phyloP scores from a whole-genome alignment of 768 basidiomycete species.

The Leccinum subtestaceum region DNA sequence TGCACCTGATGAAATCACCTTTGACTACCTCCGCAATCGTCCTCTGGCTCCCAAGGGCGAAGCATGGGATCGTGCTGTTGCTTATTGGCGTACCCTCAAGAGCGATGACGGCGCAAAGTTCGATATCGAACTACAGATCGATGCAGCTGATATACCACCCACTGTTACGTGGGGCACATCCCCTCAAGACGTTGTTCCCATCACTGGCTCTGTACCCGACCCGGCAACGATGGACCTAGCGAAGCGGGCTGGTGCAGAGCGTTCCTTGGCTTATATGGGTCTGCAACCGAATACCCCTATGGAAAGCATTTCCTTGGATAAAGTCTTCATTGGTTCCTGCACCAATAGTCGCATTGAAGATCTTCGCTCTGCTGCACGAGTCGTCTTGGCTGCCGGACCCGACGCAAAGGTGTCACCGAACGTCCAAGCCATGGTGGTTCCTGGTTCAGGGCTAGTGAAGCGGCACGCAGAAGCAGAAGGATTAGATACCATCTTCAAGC shows the following conservation, averaged over 20 bases:
- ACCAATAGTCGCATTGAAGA: conserved; percentile 95
- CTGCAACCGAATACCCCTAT: conserved; percentile 74
- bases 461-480: conserved; percentile 90
- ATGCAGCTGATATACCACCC: conserved; percentile 82
- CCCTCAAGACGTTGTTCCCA: conserved; percentile 83
- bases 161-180: conserved; percentile 94
- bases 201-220: conserved; percentile 78
- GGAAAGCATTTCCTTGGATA: conserved; percentile 79
- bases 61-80: conserved; percentile 79
- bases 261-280: conserved; percentile 85
- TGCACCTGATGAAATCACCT: conserved; percentile 85
- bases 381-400: conserved; percentile 71
- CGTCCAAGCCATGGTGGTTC: conserved; percentile 88
- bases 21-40: conserved; percentile 76
- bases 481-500: conserved; percentile 80
- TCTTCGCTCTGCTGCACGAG: conserved; percentile 75
- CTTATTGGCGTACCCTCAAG: conserved; percentile 81
- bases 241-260: conserved; percentile 66
- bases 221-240: conserved; percentile 65
- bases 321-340: conserved; percentile 92
- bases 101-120: conserved; percentile 83
- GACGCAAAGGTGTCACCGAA: conserved; percentile 70
- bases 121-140: conserved; percentile 77
- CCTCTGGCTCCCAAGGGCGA: conserved; percentile 82
- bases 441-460: conserved; percentile 87